These are phyloP conservation scores for Endothia cerciana DNA, from an alignment of 2,329 filamentous ascomycete genomes.

Conservation along the genomic window DNA sequence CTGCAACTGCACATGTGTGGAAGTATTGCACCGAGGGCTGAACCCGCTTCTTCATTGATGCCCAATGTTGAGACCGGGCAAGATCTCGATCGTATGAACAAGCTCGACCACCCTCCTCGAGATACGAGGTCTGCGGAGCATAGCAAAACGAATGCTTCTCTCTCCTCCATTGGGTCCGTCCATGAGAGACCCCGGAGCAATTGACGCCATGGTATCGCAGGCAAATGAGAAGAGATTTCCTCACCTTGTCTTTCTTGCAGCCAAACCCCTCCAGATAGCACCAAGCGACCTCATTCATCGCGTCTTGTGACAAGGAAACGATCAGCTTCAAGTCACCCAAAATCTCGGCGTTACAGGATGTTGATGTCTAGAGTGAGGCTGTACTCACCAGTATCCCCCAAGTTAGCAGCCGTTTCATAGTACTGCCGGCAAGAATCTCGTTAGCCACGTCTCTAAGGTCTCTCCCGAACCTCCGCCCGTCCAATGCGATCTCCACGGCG, in stretches of 20 bases:
- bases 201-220: neutral
- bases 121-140: neutral
- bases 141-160: neutral
- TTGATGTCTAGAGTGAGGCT: slow-evolving; percentile 3
- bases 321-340: slow-evolving; percentile 35
- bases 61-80: slow-evolving; percentile 38
- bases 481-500: neutral
- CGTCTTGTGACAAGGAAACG: slow-evolving; percentile 60
- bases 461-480: neutral
- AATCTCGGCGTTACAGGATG: slow-evolving; percentile 6
- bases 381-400: slow-evolving; percentile 78
- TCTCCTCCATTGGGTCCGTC: neutral
- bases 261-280: slow-evolving; percentile 98
- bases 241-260: slow-evolving; percentile 96
- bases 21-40: slow-evolving; percentile 19
- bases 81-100: neutral
- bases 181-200: neutral
- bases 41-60: slow-evolving; percentile 42
- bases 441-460: slow-evolving; percentile 18
- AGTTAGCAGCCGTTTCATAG: slow-evolving; percentile 95
- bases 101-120: neutral
- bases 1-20: slow-evolving; percentile 12
- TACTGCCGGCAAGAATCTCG: slow-evolving; percentile 59
- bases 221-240: slow-evolving; percentile 38
- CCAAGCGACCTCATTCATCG: slow-evolving; percentile 96